A percentile compares a stretch with the other conserved stretches of the same genome.
These are phyloP conservation scores for Schwanniomyces sp. DNA, from an alignment of 805 yeast genomes.

Conservation along the genomic window DNA sequence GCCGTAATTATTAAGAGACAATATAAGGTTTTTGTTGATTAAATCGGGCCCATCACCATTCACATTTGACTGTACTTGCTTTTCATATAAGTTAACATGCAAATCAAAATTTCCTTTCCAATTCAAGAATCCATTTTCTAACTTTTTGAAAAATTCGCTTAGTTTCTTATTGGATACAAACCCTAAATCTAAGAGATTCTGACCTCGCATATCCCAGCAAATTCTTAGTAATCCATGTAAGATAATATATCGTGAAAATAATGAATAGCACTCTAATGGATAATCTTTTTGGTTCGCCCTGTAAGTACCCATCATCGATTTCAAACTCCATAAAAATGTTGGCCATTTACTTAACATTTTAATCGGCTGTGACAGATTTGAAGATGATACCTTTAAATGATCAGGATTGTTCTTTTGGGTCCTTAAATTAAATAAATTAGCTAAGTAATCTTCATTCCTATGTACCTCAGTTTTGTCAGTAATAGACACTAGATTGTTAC, in stretches of 20 bases:
- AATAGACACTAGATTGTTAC: no score
- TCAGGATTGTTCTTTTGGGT: neutral
- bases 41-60: neutral
- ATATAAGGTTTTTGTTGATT: neutral
- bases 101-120: slow-evolving; percentile 39
- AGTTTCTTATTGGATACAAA: slow-evolving; percentile 29
- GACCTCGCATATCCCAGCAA: slow-evolving; percentile 30
- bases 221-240: slow-evolving; percentile 35
- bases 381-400: neutral
- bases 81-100: slow-evolving; percentile 21
- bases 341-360: slow-evolving; percentile 25
- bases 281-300: slow-evolving; percentile 29
- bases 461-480: neutral
- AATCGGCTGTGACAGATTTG: neutral
- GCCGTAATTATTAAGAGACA: slow-evolving; percentile 28
- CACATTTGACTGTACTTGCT: slow-evolving; percentile 10
- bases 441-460: neutral
- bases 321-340: slow-evolving; percentile 30
- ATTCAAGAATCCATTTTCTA: slow-evolving; percentile 28
- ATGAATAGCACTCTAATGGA: slow-evolving; percentile 32
- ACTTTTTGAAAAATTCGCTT: slow-evolving; percentile 22
- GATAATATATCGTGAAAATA: slow-evolving; percentile 33
- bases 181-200: slow-evolving; percentile 30
- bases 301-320: slow-evolving; percentile 30
- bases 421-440: neutral